Conservation (phyloP, 495 filamentous ascomycete genomes). For the Thermochaetoides thermophila region DNA sequence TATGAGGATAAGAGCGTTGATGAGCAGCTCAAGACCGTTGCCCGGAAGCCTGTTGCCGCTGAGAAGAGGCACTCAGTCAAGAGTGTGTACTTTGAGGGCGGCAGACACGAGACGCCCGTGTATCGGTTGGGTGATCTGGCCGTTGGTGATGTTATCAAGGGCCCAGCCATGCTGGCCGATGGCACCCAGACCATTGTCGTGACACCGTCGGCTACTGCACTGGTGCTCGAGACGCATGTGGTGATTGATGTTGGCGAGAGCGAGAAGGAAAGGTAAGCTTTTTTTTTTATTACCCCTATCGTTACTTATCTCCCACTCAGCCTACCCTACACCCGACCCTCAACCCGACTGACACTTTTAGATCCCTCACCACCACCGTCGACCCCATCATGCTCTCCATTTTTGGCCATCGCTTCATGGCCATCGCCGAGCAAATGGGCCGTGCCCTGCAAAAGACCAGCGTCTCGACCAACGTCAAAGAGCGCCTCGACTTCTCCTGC, state of each 20-base stretch:
- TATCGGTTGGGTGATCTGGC: slow-evolving; percentile 68
- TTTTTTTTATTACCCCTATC: not conserved
- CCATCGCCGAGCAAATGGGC: slow-evolving; percentile 97
- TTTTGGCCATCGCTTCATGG: slow-evolving; percentile 96
- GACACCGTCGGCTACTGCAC: slow-evolving; percentile 57
- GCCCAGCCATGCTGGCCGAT: slow-evolving; percentile 86
- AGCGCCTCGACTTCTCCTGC: slow-evolving; percentile 91
- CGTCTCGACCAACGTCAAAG: slow-evolving; percentile 96
- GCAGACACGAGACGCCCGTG: slow-evolving; percentile 65
- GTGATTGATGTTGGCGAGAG: slow-evolving; percentile 52
- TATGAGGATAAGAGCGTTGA: slow-evolving; percentile 67
- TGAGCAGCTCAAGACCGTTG: slow-evolving; percentile 56
- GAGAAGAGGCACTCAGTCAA: slow-evolving; percentile 41
- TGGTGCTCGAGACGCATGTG: slow-evolving; percentile 61
- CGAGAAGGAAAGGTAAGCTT: slow-evolving; percentile 30
- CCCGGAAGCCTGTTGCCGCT: slow-evolving; percentile 28
- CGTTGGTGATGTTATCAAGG: slow-evolving; percentile 61
- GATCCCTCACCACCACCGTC: slow-evolving; percentile 40
- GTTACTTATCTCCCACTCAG: not conserved
- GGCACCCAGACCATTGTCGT: slow-evolving; percentile 93
- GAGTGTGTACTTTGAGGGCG: slow-evolving; percentile 58
- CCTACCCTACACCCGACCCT: no score
- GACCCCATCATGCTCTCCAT: slow-evolving; percentile 90
- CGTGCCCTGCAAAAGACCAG: slow-evolving; percentile 90
- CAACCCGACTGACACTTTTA: no score